Evolutionary conservation across 352 stramenopile genomes (phyloP), one percentile per base, ranked within the genome.

Genomic region (Phytophthora sp.): DNA sequence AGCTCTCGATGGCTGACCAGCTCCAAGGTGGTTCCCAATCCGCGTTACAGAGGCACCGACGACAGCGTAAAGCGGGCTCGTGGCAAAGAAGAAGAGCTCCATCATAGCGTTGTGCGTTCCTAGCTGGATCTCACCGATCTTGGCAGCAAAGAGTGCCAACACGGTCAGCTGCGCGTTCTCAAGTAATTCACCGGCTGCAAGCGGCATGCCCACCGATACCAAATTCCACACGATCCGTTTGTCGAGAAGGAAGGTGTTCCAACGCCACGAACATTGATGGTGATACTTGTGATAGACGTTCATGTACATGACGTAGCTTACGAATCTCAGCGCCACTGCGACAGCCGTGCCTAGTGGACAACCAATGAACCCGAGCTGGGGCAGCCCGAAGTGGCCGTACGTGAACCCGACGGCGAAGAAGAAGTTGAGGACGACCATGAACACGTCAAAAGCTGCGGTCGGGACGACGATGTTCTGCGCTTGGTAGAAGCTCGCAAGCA

Each of bases 71-170:
- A 96, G 86, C 13, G 81, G 82, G 16, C 69, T 81, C 7, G 84
- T 89, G 24, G 84, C 74, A 49, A 96, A 89, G 67, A 80, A 89
- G 61, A 94, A 90, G n/a, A 94, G 69, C 65, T 93, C 85, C 74
- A 94, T 88, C 86, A 93, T 96, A 7, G 84, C 77, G 49, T 86
- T 93, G 67, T 96, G 84, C 15, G 88, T 80, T 16, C 79, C 88
- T 2, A 96, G 66, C 47, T 94, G 82, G 13, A 88, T 65, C 49
- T 94, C 81, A 27, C 84, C 82, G 42, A 93, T 84, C 39, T 63
- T 76, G 24, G 77, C 82, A 7, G 88, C 79, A 33, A 96, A 89
- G 12, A 96, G 51, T 38, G 86, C 82, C 66, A 94, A 82, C 27
- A 75, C 86, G 20, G 85, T 76, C n/a, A 96, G 69, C 74, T 94